Base-by-base conservation (phyloP, 495 filamentous ascomycete genomes). In the Durotheca rogersii region DNA sequence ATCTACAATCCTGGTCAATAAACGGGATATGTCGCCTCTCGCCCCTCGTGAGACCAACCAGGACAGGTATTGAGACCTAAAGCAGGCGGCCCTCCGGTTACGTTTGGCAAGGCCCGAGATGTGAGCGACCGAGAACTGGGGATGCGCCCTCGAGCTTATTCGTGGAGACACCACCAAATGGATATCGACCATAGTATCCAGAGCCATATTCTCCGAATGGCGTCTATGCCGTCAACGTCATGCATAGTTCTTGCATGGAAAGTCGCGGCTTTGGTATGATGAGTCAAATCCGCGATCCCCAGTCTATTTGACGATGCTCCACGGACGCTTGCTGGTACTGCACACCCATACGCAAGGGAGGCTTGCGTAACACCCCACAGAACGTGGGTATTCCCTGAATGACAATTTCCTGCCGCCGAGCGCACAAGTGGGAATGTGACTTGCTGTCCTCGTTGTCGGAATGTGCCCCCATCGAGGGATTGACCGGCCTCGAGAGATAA, bases 221-320 rank as follows among this genome's bases (percentile, higher is more conserved):
- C 20, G 53, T 53, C 39, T 23, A 53, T 59, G 50, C 36, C 45
- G 46, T 59, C 49, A 53, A 59, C 56, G 56, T 54, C 56, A 59
- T 59, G 45, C 56, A 59, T 59, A 4, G 9, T 7, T 37, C 41
- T 45, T 59, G 56, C 50, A 59, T 50, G 41, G 34, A 20, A 23
- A 19, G 45, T 50, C 36, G 50, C 53, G 30, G 29, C 32, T 50
- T 40, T 59, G 34, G 44, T n/a, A n/a, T n/a, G 30, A 39, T 46
- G 45, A 41, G 41, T 31, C 32, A 46, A 46, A 40, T 34, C 41
- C 50, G 45, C 41, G 45, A 45, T 38, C 34, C 19, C 40, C 44
- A 34, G 50, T 50, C 41, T 33, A 19, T 27, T 36, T 35, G 37
- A 47, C n/a, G 41, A 27, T 32, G 25, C 40, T 50, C 33, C 27